These are phyloP conservation scores for Leccinum ambiguum DNA, from an alignment of 1,284 basidiomycete species.

Conservation along the genomic window DNA sequence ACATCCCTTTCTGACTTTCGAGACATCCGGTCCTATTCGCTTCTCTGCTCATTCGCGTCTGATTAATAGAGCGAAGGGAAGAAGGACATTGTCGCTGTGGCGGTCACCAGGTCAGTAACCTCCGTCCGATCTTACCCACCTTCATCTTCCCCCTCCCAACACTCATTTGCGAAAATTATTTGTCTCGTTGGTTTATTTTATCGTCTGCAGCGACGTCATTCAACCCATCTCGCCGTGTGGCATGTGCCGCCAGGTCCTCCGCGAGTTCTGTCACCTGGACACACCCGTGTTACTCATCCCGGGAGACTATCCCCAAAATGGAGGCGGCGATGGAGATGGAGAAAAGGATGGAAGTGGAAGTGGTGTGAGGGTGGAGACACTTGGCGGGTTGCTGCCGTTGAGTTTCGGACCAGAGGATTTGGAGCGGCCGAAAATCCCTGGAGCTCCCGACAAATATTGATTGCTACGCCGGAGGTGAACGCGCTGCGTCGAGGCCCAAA, in stretches of 20 bases:
- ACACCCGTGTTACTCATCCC: constrained; percentile 82
- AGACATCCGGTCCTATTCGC: neutral
- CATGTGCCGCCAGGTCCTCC: constrained; percentile 88
- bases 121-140: neutral
- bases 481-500: neutral
- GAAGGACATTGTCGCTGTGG: constrained; percentile 55
- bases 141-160: neutral
- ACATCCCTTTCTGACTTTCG: neutral
- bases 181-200: neutral
- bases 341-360: neutral
- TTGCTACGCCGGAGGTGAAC: neutral
- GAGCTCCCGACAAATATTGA: neutral
- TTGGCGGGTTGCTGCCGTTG: constrained; percentile 79
- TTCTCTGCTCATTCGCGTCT: neutral
- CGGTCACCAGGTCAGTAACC: constrained; percentile 1
- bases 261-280: constrained; percentile 80
- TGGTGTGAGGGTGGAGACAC: constrained; percentile 46
- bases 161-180: neutral
- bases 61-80: constrained; percentile 71
- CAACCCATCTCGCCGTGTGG: constrained; percentile 81
- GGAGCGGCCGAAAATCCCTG: constrained; percentile 9
- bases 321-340: neutral
- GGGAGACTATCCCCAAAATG: constrained; percentile 54
- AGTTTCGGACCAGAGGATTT: constrained; percentile 78
- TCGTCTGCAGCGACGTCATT: constrained; percentile 47